Evolutionary conservation across 1,139 yeast genomes (phyloP), one percentile per base, ranked within the genome.

Genomic region (Saccharomyces pastorianus): DNA sequence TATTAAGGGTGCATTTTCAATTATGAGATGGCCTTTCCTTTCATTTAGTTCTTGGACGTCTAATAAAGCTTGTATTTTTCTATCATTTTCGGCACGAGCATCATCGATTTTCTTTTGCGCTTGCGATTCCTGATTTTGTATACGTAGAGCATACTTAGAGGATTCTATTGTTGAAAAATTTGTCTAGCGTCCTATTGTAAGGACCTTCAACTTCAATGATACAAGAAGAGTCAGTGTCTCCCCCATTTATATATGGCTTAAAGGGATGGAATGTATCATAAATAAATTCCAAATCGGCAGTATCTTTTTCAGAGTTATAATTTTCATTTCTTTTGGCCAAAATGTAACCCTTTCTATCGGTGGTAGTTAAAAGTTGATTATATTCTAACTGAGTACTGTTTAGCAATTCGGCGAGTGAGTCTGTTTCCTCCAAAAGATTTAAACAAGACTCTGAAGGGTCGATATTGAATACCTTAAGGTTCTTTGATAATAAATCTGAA

Each of bases 201-300:
- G 56, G 54, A 0, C 95, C 91, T 8, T 69, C 63, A 8, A 81
- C 69, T 32, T 70, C 70, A 2, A 74, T 68, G 47, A 77, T 69
- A 52, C 71, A 71, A 51, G 69, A 70, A 38, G 57, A 59, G 4
- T 61, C 64, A 26, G 65, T 58, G 17, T 71, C 73, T 2, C 61
- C 59, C 29, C 69, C 61, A 52, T 76, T 74, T 56, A 79, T 74
- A 54, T 70, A 65, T 0, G 96, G 96, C 53, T 76, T 68, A 68
- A 85, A 90, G 0, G 98, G 97, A 69, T 88, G 95, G 66, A 89
- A 93, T 58, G 88, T 95, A 54, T 88, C 95, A 59, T 79, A 87
- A 1, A 84, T 68, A 55, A 72, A 82, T 60, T 83, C 81, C 63
- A 80, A 73, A 41, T 69, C 72, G 2, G 64, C 61, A 0, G 64